Evolutionary conservation across 768 basidiomycete species (phyloP), one percentile per base, ranked within the genome.

Genomic region (Fomitopsis pulvina): DNA sequence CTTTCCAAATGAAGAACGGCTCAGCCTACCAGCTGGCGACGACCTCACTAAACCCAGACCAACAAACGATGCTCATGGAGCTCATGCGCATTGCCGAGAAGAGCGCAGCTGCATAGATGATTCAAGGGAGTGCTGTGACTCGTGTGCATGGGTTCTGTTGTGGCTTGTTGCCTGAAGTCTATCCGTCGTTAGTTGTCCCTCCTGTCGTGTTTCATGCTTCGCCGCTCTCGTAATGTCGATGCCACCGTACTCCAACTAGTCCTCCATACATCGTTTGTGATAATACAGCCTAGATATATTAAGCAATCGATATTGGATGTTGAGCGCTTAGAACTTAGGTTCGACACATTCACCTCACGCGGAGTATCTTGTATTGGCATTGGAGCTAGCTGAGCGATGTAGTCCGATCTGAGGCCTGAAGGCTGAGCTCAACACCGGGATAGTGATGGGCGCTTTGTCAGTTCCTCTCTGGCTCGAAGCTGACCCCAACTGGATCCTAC

Each of bases 11-110:
- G 71, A 78, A 83, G 63, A 89, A 90, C 57, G 67, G 71, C 1
- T 67, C 72, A 12, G 71, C 74, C 43, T 90, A 92, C 64, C 85
- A 87, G 61, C 74, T 77, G 12, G 80, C 82, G 14, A 91, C 87
- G 38, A 87, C 87, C 5, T 71, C 71, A 22, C 74, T 92, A 55
- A 74, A 71, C 48, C 73, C 86, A 38, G 89, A 92, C 21, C 83
- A 86, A 58, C 88, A 89, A 64, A 85, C 86, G 1, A 60, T 83
- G 47, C 74, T 92, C 50, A 91, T 91, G 86, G 89, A 92, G 61
- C 79, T 90, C 52, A 88, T 91, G 86, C 73, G 76, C 45, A 71
- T 77, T 61, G 87, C 87, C 25, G 84, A 85, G 52, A 53, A 57
- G 24, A 52, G 51, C 41, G 53, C 47, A 11, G 53, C 48, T n/a